Base-by-base conservation (phyloP, 2,329 filamentous ascomycete species). In the Zymoseptoria passerinii region DNA sequence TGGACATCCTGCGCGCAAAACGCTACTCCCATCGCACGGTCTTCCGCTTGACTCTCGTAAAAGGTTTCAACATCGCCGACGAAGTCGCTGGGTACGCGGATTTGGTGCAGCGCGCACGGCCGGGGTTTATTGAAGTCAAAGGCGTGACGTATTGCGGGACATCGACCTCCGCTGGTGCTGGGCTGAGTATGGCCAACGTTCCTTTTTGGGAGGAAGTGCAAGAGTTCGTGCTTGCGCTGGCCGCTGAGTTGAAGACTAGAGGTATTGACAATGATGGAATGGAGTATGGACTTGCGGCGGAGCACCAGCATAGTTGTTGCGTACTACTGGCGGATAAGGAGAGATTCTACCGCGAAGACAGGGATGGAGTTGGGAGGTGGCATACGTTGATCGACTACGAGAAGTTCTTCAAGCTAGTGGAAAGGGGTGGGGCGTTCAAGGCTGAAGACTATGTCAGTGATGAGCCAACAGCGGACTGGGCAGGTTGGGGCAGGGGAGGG, bases 131-230 rank as follows among this genome's bases (percentile, higher is more conserved):
- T 53, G 92, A 97, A 77, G 83, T 97, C 73, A 97, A 97, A 77
- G 92, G 92, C 56, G 92, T 97, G 44, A 97, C 92, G 0, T 97
- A 94, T 77, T 97, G 94, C 74, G 94, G 94, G 48, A 97, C 92
- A 0, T 87, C 87, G 7, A 90, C 90, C 0, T 89, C 89, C 8
- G 86, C 88, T 3, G 87, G 86, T 55, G 92, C 90, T 0, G 92
- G 92, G 0, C 79, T 97, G 52, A 94, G 86, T n/a, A 97, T 97
- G 92, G 84, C 90, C 68, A 97, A 97, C 70, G 94, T 97, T 8
- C 92, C 92, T 0, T 97, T 96, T 70, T 97, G 96, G 76, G 87
- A 88, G 72, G 92, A 96, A 74, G 89, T 96, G 2, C 83, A 83
- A 40, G 84, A 86, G 2, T 97, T 96, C 69, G 91, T 95, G 8